Base-by-base conservation (phyloP, 352 stramenopile genomes). In the Pythium volutum region DNA sequence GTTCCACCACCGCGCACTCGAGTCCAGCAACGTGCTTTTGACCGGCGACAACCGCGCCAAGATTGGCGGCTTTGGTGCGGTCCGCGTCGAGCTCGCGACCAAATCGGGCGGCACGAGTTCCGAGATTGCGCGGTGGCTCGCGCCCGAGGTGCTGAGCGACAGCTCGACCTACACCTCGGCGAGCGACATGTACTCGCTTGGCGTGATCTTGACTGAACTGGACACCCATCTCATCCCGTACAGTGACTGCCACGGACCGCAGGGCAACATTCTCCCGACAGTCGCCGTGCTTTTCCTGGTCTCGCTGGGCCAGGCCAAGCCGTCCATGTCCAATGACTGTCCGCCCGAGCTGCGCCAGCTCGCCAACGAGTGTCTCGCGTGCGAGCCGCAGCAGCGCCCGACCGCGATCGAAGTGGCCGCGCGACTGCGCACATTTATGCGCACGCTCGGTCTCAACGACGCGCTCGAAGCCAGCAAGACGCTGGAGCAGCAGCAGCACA, bases 21-120 rank as follows among this genome's bases (percentile, higher is more conserved):
- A 69, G 31, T 72, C 64, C 20, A 34, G 50, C 11, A 75, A 70
- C 48, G 68, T 75, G 51, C 49, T 70, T 8, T 34, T 76, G 43
- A 64, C 47, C 16, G 36, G 46, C 20, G 33, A 59, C 16, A 50
- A 59, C 23, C 55, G 55, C 41, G 60, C 59, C 22, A 76, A 76
- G 33, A 58, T 76, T 15, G 55, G 50, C 14, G 66, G 59, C 36
- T 73, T 76, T 51, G 65, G 69, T 1, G 39, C 22, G 2, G 25
- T 46, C 4, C 59, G 59, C 3, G 43, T 61, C n/a, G 51, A 60
- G 22, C 36, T 53, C 1, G 59, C 53, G 7, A 42, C 33, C 1
- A 31, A 43, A 7, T 46, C 29, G 7, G 25, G 42, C 18, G 34
- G 34, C 36, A 43, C 16, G 3, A 29, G 39, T 20, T 55, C 39